Conservation (phyloP, 2,329 filamentous ascomycete genomes). For the Paracorniculantispora psalliotae region DNA sequence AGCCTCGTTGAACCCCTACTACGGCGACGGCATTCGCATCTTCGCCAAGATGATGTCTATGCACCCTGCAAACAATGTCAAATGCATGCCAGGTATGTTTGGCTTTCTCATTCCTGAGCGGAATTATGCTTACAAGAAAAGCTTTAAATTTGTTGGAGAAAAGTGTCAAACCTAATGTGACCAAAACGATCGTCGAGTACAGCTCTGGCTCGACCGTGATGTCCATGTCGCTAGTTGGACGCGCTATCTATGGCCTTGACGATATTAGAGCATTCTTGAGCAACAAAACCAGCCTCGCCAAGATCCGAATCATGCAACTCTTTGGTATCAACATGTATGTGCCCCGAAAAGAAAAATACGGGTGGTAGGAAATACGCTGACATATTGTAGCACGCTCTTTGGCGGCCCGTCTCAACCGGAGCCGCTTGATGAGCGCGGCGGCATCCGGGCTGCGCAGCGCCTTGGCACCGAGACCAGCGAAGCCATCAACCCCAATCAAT, state of each 20-base stretch:
- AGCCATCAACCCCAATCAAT: constrained; percentile 51
- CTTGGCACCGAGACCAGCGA: constrained; percentile 37
- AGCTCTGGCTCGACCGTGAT: constrained; percentile 59
- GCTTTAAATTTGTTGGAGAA: constrained; percentile 47
- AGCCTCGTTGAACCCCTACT: constrained; percentile 50
- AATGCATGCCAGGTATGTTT: constrained; percentile 50
- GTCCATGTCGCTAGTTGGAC: constrained; percentile 51
- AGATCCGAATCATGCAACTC: constrained; percentile 53
- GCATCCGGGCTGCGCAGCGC: constrained; percentile 43
- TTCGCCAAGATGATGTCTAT: constrained; percentile 64
- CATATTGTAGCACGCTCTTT: constrained; percentile 42
- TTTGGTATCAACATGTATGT: constrained; percentile 50
- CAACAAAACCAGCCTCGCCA: constrained; percentile 52
- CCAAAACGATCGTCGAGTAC: constrained; percentile 52
- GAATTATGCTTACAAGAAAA: constrained; percentile 18
- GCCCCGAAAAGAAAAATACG: neutral
- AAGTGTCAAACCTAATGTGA: constrained; percentile 33
- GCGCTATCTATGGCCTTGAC: constrained; percentile 45
- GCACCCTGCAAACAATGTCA: constrained; percentile 61
- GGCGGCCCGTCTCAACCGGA: constrained; percentile 56
- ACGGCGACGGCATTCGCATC: constrained; percentile 53
- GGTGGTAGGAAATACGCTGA: neutral
- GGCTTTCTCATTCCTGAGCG: neutral
- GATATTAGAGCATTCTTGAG: constrained; percentile 52
- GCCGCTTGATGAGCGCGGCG: constrained; percentile 47